phyloP scores from a whole-genome alignment of 1,284 basidiomycete genomes.

The Sphagnurus paluster region DNA sequence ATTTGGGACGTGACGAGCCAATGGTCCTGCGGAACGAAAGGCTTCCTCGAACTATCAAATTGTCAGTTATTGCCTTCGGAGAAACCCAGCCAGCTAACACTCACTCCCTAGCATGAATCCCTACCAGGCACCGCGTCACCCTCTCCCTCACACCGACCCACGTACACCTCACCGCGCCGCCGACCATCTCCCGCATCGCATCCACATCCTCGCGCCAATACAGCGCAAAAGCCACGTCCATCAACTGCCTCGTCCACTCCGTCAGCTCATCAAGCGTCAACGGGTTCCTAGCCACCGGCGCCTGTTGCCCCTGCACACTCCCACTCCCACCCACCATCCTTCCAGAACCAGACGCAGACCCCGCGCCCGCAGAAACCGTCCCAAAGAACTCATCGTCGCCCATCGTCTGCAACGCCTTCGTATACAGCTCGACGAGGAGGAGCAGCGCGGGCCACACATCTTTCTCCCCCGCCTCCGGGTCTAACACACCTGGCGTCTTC shows the following conservation, averaged over 20 bases:
- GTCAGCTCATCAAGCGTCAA: slow-evolving; percentile 83
- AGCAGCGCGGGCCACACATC: slow-evolving; percentile 69
- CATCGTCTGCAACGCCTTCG: slow-evolving; percentile 86
- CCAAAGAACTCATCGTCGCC: slow-evolving; percentile 97
- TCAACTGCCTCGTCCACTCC: slow-evolving; percentile 65
- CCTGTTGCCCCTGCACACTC: slow-evolving; percentile 1
- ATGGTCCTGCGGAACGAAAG: slow-evolving; percentile 79
- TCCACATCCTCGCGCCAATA: slow-evolving; percentile 69
- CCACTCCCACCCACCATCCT: slow-evolving; percentile 13
- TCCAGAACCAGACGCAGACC: neutral
- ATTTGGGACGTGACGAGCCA: slow-evolving; percentile 84
- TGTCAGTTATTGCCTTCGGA: slow-evolving; percentile 5
- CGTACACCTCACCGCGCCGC: slow-evolving; percentile 41
- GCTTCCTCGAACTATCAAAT: slow-evolving; percentile 67
- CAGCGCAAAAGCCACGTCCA: slow-evolving; percentile 80
- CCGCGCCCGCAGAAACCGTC: slow-evolving; percentile 16
- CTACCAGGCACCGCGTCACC: slow-evolving; percentile 75
- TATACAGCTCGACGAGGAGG: slow-evolving; percentile 83
- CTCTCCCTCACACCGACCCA: slow-evolving; percentile 70
- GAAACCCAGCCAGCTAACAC: slow-evolving; percentile 29
- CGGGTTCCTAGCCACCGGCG: slow-evolving; percentile 58
- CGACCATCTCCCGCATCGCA: slow-evolving; percentile 35
- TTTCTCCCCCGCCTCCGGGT: slow-evolving; percentile 35
- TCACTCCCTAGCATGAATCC: slow-evolving; percentile 86
- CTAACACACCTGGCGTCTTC: slow-evolving; percentile 53